Conservation (phyloP, 2,329 filamentous ascomycete genomes). For the Arthrobotrys entomopaga region DNA sequence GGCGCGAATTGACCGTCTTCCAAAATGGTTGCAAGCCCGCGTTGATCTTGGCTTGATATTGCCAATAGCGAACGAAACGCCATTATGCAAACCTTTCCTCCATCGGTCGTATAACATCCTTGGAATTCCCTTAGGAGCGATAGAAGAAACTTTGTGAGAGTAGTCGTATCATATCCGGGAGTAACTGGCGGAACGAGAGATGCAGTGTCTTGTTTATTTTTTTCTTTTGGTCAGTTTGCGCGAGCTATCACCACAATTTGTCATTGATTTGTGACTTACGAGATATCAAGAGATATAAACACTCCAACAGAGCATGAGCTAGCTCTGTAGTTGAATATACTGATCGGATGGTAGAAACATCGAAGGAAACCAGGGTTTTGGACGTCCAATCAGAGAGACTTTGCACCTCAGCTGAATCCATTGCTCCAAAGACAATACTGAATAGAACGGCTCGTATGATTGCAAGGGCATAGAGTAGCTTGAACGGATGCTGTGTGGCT, state of each 20-base stretch:
- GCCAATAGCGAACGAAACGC: conserved; percentile 42
- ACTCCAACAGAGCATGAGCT: conserved; percentile 37
- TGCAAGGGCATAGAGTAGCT: conserved; percentile 40
- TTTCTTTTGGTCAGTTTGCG: not conserved
- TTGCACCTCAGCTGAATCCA: conserved; percentile 32
- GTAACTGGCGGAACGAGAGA: not conserved
- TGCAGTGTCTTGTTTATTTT: conserved; percentile 27
- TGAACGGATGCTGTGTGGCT: conserved; percentile 41
- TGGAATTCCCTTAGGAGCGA: conserved; percentile 37
- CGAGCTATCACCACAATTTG: not conserved
- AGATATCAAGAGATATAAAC: conserved; percentile 43
- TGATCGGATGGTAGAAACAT: conserved; percentile 18
- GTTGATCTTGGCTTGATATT: conserved; percentile 32
- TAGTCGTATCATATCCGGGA: conserved; percentile 22
- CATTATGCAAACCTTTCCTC: conserved; percentile 36
- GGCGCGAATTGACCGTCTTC: conserved; percentile 28
- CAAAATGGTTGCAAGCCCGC: conserved; percentile 22
- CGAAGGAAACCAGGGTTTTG: conserved; percentile 40
- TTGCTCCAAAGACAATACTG: conserved; percentile 3
- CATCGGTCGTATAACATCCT: conserved; percentile 25
- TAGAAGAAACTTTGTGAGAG: conserved; percentile 27
- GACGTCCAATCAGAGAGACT: conserved; percentile 39
- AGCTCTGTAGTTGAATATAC: conserved; percentile 37
- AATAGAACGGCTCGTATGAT: conserved; percentile 29
- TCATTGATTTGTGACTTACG: conserved; percentile 19